These are phyloP conservation scores for Polygonum maritimum DNA, from an alignment of 148 eudicot genomes.

Conservation along the genomic window DNA sequence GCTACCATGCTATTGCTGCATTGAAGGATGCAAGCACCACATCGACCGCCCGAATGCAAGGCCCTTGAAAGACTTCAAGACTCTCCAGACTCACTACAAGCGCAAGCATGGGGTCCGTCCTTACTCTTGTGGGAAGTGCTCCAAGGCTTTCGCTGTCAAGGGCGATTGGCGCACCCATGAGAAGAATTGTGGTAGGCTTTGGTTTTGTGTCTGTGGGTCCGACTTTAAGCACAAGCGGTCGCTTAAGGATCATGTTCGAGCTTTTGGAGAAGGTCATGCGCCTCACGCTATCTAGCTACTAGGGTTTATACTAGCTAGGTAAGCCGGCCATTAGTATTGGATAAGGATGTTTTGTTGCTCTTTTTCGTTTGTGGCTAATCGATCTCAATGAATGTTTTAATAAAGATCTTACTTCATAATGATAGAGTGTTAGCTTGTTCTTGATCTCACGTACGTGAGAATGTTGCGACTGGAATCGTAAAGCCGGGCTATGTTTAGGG, in stretches of 20 bases:
- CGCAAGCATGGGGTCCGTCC: neutral
- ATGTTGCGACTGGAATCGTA: no score
- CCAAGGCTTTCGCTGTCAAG: neutral
- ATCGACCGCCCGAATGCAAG: neutral
- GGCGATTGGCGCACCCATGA: conserved; percentile 10
- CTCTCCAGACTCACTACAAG: conserved; percentile 3
- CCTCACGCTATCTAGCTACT: neutral
- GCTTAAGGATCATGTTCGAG: conserved; percentile 6
- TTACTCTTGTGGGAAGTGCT: neutral
- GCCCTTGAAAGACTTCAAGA: conserved; percentile 5
- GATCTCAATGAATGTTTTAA: no score
- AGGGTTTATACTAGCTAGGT: neutral
- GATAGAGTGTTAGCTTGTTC: no score
- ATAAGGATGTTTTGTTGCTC: neutral
- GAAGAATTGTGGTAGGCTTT: conserved; percentile 2
- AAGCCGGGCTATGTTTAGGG: no score
- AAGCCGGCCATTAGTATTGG: neutral
- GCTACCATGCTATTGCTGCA: conserved; percentile 6
- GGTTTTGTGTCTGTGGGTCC: neutral
- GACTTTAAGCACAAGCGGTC: conserved; percentile 5
- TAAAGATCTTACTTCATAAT: no score
- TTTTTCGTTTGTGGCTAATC: no score
- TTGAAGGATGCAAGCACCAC: conserved; percentile 2
- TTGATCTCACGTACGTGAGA: no score
- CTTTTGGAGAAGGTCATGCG: neutral